phyloP scores from a whole-genome alignment of 768 basidiomycete species.

The Kwoniella sp. region DNA sequence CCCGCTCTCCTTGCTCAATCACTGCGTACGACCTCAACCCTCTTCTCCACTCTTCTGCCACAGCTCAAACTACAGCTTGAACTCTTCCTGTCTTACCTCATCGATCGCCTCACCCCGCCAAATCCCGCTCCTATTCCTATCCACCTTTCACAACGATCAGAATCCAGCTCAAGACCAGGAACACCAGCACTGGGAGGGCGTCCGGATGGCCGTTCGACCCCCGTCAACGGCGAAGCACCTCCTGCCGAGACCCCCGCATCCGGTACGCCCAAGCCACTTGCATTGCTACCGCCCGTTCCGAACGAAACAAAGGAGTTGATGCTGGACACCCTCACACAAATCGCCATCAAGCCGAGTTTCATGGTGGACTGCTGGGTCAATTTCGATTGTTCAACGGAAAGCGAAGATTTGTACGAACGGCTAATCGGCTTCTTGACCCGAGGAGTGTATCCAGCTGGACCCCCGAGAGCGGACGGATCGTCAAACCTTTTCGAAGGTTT shows the following conservation, averaged over 20 bases:
- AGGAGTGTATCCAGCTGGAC: constrained; percentile 75
- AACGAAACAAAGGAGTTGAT: constrained; percentile 87
- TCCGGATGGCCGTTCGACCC: constrained; percentile 60
- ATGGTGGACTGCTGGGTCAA: constrained; percentile 95
- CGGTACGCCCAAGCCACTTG: constrained; percentile 55
- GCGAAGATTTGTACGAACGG: constrained; percentile 92
- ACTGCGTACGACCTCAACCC: constrained; percentile 80
- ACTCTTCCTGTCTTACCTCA: constrained; percentile 87
- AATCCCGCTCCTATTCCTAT: constrained; percentile 42
- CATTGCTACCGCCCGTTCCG: constrained; percentile 65
- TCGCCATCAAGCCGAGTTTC: constrained; percentile 80
- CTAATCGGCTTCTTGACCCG: constrained; percentile 80
- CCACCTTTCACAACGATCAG: constrained; percentile 27
- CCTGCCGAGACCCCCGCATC: constrained; percentile 54
- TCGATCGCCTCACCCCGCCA: constrained; percentile 77
- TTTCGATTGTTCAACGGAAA: constrained; percentile 95
- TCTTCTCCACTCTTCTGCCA: constrained; percentile 81
- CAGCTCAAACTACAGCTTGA: constrained; percentile 93
- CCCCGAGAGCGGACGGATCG: constrained; percentile 63
- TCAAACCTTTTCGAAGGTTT: constrained; percentile 60
- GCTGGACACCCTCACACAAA: constrained; percentile 79
- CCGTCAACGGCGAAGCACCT: constrained; percentile 54
- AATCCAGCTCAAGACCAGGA: constrained; percentile 30
- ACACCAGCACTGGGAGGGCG: constrained; percentile 25
- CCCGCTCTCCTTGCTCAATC: constrained; percentile 74